Evolutionary conservation across 805 yeast genomes (phyloP), one percentile per base, ranked within the genome.

Genomic region (Lipomyces yamadae): DNA sequence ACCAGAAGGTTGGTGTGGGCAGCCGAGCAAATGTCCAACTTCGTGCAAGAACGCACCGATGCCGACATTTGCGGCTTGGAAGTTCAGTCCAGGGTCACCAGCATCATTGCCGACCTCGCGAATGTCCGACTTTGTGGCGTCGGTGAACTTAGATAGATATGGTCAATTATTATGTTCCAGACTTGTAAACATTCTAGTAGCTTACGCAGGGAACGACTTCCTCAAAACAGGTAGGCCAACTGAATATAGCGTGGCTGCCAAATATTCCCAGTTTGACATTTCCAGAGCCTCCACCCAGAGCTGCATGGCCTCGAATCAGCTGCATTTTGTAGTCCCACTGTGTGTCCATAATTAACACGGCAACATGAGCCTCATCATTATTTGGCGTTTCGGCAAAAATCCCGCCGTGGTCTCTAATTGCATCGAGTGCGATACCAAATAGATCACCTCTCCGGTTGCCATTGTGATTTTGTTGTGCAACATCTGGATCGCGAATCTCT

Each of bases 41-140:
- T 94, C 98, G 77, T 94, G 98, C 89, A 93, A 83, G 73, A 92
- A 93, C 0, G 98, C 98, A 56, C 99, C 98, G 72, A 91, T 75
- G 0, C 97, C 91, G 48, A 94, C 84, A 67, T 90, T 89, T 56
- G 90, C 78, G 73, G 96, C 90, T 77, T 94, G 98, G 97, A 97
- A 95, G 64, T 88, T 84, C 0, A 96, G 84, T 0, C 95, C 90
- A 76, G 97, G 89, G 75, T 93, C 89, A 72, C 86, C 85, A 71
- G 88, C 82, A 77, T 95, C 99, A 77, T 95, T 92, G 10, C 97
- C 97, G n/a, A 94, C 97, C 66, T 90, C 90, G 1, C 75, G 75
- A 0, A 81, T 84, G 63, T 86, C 84, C 7, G 90, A 81, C 15
- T 75, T 82, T 0, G 95, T 89, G n/a, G 83, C 82, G 74, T 95